Evolutionary conservation across 2,329 filamentous ascomycete genomes (phyloP), one percentile per base, ranked within the genome.

Genomic region (Polychaeton citri): DNA sequence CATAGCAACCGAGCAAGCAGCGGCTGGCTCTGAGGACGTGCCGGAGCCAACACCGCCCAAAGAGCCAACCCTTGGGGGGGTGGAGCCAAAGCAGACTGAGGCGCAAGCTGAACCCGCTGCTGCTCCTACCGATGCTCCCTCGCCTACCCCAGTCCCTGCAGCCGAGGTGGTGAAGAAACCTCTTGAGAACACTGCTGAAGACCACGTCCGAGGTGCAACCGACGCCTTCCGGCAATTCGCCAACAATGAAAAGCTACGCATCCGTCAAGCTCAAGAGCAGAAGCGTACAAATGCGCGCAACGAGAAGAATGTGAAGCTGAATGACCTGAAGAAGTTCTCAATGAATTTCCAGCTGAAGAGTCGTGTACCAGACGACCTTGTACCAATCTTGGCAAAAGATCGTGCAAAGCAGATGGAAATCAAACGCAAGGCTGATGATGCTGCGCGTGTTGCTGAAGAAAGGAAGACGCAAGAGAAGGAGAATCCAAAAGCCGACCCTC

Each of bases 351-450:
- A 96, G 63, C 72, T 98, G 13, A 80, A 82, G 34, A 95, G 88
- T 2, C 86, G 87, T 5, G 86, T 98, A 8, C 90, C 90, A 1
- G 78, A 74, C 35, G 90, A 98, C 58, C 64, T 98, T 21, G 86
- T 98, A 19, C 80, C 84, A 2, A 98, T 98, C 46, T 80, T 98
- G 41, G 88, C 90, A 39, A 98, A 96, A 57, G 90, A 98, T 54
- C 86, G 86, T n/a, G 72, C 68, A 32, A 98, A 95, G 64, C 90
- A 96, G 60, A 78, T 86, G 51, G 77, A 87, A 53, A 96, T 98
- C 43, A 80, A 94, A 52, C 81, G 86, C 49, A 92, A 87, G 59
- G 85, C 85, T 1, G 76, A 83, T 41, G 74, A 76, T 52, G 80
- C 88, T 46, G 78, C 76, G 2, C 77, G 84, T 38, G 62, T 68